phyloP scores from a whole-genome alignment of 768 basidiomycete genomes.

The Postia placenta region DNA sequence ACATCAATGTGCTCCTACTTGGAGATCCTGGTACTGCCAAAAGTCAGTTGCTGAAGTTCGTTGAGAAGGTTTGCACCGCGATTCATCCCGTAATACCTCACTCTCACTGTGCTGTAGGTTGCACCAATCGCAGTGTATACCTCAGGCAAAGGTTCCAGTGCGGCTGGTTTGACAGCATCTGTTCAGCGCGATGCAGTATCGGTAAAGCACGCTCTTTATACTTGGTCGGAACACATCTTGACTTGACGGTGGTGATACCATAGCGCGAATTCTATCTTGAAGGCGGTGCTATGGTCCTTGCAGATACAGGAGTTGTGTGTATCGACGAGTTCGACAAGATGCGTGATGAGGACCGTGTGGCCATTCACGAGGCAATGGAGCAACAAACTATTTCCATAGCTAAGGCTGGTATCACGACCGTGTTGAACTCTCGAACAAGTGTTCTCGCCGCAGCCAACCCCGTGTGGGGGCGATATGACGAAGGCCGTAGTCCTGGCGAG shows the following conservation, averaged over 20 bases:
- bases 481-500: constrained; percentile 93
- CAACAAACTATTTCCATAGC: constrained; percentile 99
- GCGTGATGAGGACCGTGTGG: constrained; percentile 98
- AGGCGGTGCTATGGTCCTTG: constrained; percentile 98
- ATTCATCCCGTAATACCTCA: not conserved
- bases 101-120: constrained; percentile 59
- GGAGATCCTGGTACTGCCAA: constrained; percentile 99
- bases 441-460: constrained; percentile 98
- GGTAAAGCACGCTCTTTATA: constrained; percentile 40
- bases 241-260: not conserved
- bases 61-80: constrained; percentile 67
- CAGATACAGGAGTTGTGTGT: constrained; percentile 96
- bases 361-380: constrained; percentile 99
- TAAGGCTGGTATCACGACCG: constrained; percentile 97
- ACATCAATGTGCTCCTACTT: constrained; percentile 93
- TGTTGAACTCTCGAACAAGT: constrained; percentile 91
- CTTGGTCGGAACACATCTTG: not conserved
- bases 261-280: constrained; percentile 98
- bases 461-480: constrained; percentile 96
- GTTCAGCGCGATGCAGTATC: constrained; percentile 92
- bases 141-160: constrained; percentile 96
- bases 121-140: constrained; percentile 98
- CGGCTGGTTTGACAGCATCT: constrained; percentile 95
- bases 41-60: constrained; percentile 95
- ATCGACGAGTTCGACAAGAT: constrained; percentile 99